These are phyloP conservation scores for Gleditsia sinensis DNA, from an alignment of 306 rosid species.

Conservation along the genomic window DNA sequence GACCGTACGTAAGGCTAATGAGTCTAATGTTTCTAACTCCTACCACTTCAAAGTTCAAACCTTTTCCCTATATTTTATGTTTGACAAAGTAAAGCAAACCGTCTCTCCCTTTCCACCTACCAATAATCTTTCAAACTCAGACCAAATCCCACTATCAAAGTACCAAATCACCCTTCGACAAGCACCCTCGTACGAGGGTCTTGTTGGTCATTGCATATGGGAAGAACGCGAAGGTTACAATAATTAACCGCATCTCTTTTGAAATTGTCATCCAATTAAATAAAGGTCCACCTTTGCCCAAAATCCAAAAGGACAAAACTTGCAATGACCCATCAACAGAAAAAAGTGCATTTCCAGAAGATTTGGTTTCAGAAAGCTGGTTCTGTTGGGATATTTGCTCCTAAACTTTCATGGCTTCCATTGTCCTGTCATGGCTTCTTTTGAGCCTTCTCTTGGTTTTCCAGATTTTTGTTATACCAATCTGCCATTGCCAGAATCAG, in stretches of 20 bases:
- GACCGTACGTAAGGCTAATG: slow-evolving; percentile 5
- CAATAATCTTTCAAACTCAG: slow-evolving; percentile 31
- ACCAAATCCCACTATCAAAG: slow-evolving; percentile 32
- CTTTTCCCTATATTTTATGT: slow-evolving; percentile 18
- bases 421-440: slow-evolving; percentile 38
- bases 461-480: slow-evolving; percentile 20
- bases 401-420: slow-evolving; percentile 45
- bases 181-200: slow-evolving; percentile 11
- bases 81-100: slow-evolving; percentile 40
- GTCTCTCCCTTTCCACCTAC: slow-evolving; percentile 22
- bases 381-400: slow-evolving; percentile 20
- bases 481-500: slow-evolving; percentile 47
- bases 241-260: slow-evolving; percentile 42
- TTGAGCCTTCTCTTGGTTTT: slow-evolving; percentile 34
- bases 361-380: slow-evolving; percentile 23
- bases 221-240: slow-evolving; percentile 15
- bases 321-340: slow-evolving; percentile 30
- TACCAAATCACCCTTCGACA: slow-evolving; percentile 20
- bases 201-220: slow-evolving; percentile 29
- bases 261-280: slow-evolving; percentile 67
- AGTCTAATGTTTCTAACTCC: neutral
- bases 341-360: slow-evolving; percentile 21
- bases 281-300: slow-evolving; percentile 41
- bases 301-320: slow-evolving; percentile 26
- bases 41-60: neutral